Base-by-base conservation (phyloP, 352 stramenopile genomes). In the Phytopythium helicoides region DNA sequence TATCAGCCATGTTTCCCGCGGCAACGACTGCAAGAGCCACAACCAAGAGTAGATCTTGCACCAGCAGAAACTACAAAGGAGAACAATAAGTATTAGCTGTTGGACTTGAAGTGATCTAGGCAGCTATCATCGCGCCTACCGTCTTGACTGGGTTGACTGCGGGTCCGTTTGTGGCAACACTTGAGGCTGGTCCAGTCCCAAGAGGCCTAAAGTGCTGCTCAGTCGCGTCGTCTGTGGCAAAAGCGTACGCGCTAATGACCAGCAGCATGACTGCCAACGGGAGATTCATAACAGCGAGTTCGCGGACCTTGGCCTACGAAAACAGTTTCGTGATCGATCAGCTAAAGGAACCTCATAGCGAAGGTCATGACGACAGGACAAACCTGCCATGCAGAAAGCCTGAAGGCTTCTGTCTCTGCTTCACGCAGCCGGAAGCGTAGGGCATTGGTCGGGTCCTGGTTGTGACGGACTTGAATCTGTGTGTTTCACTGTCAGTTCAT, bases 361-460 rank as follows among this genome's bases (percentile, higher is more conserved):
- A 28, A 14, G 42, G 18, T 34, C 3, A 2, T 26, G 34, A 14
- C 22, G 56, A 6, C 26, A 2, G 25, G 21, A 18, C 41, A 34
- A 44, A 84, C 73, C 55, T 82, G 71, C 58, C 55, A 68, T 31
- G 66, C 38, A 4, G 67, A 35, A 6, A 67, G 39, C 21, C 58
- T 66, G 52, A 73, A 74, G 15, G 60, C 54, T 15, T 71, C 63
- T 3, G 52, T 60, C 51, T 85, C 71, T 3, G 74, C 71, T 21
- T 82, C 68, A 3, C 62, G 74, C 34, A 85, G 54, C 11, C 74
- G 71, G 10, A 55, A 41, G 44, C 81, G 60, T 51, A 86, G 51
- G 4, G 69, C 58, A 59, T 76, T 76, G 3, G 74, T 83, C 18
- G 71, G 71, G 38, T 86, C 71, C 15, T 81, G 56, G 11, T 79